phyloP scores from a whole-genome alignment of 768 basidiomycete genomes.

The Boletus subparvulus region DNA sequence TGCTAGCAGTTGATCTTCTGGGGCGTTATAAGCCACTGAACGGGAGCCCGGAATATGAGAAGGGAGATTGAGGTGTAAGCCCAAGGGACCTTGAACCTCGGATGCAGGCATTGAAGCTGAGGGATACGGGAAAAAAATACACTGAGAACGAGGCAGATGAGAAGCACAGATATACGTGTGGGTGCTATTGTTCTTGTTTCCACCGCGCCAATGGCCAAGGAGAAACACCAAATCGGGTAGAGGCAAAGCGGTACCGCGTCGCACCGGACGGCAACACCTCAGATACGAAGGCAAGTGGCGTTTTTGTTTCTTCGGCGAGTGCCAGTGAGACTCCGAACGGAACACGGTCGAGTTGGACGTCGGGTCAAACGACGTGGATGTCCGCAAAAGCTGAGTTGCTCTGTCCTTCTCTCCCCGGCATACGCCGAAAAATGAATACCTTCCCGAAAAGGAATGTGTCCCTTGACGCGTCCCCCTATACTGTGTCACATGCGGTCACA shows the following conservation, averaged over 20 bases:
- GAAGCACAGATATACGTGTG: neutral
- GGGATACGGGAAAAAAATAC: neutral
- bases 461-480: too few species aligned
- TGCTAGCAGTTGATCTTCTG: constrained; percentile 10
- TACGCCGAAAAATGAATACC: constrained; percentile 17
- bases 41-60: constrained; percentile 11
- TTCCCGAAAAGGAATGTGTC: neutral
- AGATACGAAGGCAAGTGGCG: neutral
- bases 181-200: constrained; percentile 18
- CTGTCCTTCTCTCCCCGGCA: constrained; percentile 17
- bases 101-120: constrained; percentile 19
- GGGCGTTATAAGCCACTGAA: constrained; percentile 7
- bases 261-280: constrained; percentile 1
- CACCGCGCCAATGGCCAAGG: constrained; percentile 2
- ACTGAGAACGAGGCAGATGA: neutral
- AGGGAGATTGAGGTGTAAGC: constrained; percentile 17
- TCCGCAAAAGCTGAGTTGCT: constrained; percentile 10
- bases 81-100: constrained; percentile 23
- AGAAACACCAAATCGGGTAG: constrained; percentile 22
- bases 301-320: neutral
- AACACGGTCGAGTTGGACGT: constrained; percentile 7
- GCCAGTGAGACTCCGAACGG: neutral
- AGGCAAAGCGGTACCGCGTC: constrained; percentile 1
- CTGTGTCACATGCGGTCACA: too few species aligned
- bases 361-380: constrained; percentile 2